These are phyloP conservation scores for Gryganskiella cystojenkinii DNA, from an alignment of 192 early-diverging fungal genomes.

Conservation along the genomic window DNA sequence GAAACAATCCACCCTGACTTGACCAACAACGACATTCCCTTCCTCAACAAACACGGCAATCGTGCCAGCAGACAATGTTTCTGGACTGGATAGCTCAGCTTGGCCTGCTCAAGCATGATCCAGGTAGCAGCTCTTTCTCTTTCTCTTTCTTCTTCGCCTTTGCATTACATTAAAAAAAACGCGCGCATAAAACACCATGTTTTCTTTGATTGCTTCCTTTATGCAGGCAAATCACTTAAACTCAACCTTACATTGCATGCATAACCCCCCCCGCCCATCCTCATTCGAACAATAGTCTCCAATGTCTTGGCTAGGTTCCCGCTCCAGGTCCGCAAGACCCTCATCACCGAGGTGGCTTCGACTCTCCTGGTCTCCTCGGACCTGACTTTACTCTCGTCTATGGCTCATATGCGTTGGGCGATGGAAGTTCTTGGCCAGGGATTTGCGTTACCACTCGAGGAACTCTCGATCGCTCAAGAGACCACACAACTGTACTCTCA, in stretches of 20 bases:
- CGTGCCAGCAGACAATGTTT: slow-evolving; percentile 67
- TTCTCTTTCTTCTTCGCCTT: background rate
- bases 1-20: too few relatives aligned
- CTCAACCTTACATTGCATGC: too few relatives aligned
- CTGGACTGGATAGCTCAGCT: slow-evolving; percentile 79
- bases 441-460: slow-evolving; percentile 81
- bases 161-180: background rate
- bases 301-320: slow-evolving; percentile 78
- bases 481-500: slow-evolving; percentile 76
- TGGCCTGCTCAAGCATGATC: slow-evolving; percentile 72
- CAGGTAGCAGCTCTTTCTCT: slow-evolving; percentile 59
- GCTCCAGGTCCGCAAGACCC: slow-evolving; percentile 65
- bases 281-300: too few relatives aligned
- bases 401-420: slow-evolving; percentile 82
- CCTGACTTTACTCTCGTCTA: slow-evolving; percentile 72
- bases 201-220: background rate
- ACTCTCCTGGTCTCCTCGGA: slow-evolving; percentile 61
- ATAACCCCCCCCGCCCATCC: too few relatives aligned
- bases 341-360: slow-evolving; percentile 78
- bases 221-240: too few relatives aligned
- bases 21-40: background rate
- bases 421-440: slow-evolving; percentile 92
- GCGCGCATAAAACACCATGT: background rate
- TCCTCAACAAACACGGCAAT: background rate
- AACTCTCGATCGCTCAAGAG: slow-evolving; percentile 72